phyloP scores from a whole-genome alignment of 225 moss, liverwort and hornwort genomes.

The Pseudoscleropodium purum region DNA sequence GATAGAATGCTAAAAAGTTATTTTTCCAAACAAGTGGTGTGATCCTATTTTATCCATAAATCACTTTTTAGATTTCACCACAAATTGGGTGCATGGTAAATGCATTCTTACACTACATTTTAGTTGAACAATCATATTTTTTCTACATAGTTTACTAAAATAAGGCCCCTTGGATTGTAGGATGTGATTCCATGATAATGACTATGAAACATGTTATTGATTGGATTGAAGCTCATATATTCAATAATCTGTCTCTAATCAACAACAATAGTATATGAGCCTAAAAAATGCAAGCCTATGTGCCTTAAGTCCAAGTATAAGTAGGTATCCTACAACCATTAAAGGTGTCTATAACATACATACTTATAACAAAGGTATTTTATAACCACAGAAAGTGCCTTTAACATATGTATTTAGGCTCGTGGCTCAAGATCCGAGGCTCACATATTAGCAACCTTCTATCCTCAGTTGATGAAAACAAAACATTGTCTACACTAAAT shows the following conservation, averaged over 20 bases:
- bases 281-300: too few species aligned
- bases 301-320: too few species aligned
- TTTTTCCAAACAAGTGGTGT: neutral
- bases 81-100: neutral
- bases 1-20: neutral
- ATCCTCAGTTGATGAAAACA: too few species aligned
- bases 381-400: too few species aligned
- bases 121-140: neutral
- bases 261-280: too few species aligned
- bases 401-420: too few species aligned
- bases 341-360: too few species aligned
- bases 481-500: too few species aligned
- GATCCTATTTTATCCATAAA: neutral
- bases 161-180: fast-evolving
- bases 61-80: fast-evolving
- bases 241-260: neutral
- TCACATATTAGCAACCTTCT: too few species aligned
- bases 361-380: too few species aligned
- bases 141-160: fast-evolving
- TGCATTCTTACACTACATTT: neutral
- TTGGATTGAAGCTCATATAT: fast-evolving
- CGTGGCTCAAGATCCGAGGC: too few species aligned
- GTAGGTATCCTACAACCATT: too few species aligned
- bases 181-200: fast-evolving
- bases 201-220: neutral